These are phyloP conservation scores for Phytophthora capsici DNA, from an alignment of 352 stramenopile genomes.

Conservation along the genomic window DNA sequence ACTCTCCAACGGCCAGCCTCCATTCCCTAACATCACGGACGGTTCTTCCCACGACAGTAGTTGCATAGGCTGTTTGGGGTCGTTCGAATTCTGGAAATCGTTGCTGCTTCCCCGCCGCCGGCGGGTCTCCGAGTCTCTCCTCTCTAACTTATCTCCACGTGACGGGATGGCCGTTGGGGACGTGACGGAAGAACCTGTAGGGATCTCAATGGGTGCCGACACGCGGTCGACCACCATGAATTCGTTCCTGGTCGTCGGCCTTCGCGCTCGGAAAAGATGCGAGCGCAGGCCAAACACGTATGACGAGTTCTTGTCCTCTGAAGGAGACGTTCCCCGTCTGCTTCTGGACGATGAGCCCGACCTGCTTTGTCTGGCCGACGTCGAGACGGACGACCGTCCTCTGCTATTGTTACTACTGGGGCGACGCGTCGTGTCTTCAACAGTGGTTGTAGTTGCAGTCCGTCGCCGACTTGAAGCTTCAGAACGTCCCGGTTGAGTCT, in stretches of 20 bases:
- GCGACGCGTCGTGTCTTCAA: conserved; percentile 6
- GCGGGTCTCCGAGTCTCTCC: conserved; percentile 26
- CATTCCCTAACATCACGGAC: conserved; percentile 47
- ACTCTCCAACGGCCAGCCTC: conserved; percentile 33
- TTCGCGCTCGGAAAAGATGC: conserved; percentile 42
- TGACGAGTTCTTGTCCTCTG: conserved; percentile 26
- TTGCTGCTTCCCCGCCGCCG: conserved; percentile 21
- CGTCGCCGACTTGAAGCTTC: conserved; percentile 8
- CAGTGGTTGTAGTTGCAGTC: neutral
- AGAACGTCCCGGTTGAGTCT: neutral
- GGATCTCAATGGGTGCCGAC: conserved; percentile 75
- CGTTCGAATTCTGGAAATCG: conserved; percentile 26
- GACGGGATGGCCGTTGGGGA: conserved; percentile 24
- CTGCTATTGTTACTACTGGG: conserved; percentile 24
- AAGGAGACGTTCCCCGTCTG: conserved; percentile 10
- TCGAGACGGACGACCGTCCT: conserved; percentile 9
- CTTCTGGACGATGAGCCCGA: conserved; percentile 26
- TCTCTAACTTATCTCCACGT: conserved; percentile 15
- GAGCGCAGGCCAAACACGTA: conserved; percentile 45
- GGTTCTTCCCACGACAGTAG: conserved; percentile 75
- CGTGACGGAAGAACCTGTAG: conserved; percentile 22
- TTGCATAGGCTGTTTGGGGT: conserved; percentile 34
- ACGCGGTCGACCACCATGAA: conserved; percentile 41
- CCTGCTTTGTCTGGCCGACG: conserved; percentile 22
- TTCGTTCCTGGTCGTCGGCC: conserved; percentile 25